Evolutionary conservation across 192 early-diverging fungal species (phyloP), one percentile per base, ranked within the genome.

Genomic region (Podila epigama): DNA sequence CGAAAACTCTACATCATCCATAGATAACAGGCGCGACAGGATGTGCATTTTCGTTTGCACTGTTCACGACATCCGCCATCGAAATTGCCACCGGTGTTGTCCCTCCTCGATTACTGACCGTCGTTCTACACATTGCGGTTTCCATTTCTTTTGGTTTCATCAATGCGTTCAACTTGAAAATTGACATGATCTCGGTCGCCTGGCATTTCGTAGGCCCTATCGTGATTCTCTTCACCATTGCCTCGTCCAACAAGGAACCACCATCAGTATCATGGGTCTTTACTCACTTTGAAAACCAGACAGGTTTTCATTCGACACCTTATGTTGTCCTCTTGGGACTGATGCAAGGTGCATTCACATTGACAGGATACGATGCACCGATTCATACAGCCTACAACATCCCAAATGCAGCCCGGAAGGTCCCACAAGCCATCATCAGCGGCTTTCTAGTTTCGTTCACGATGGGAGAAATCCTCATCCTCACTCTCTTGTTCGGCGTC

Each of bases 231-330:
- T 22, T 75, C 33, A 75, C 71, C 1, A 35, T 75, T 0, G 35
- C 52, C 6, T 25, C 58, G 1, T 56, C 64, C 0, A 41, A 35
- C 35, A 61, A 36, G 20, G 18, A 51, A 1, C 70, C 70, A 18
- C 70, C 79, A 22, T 66, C 79, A 1, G 32, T 60, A 0, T 13
- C 42, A 5, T 81, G 70, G 70, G 70, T 75, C 15, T 66, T 81
- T 42, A 70, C 70, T 16, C 70, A 75, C 34, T 81, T 75, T 59
- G 79, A 81, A 39, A 81, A 81, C 29, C 57, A 81, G 28, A 75
- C 79, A 39, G 79, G 79, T 18, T 81, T 70, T 63, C 53, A 52
- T 10, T 69, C 57, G 12, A 52, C 67, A 11, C 52, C 64, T 13
- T 75, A 75, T 52, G 79, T 69, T 1, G 28, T 51, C 1, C 63